A percentile compares a stretch with the other conserved stretches of the same genome.
Conservation (phyloP, 257 asterid genomes). For the Craterostigma plantagineum region DNA sequence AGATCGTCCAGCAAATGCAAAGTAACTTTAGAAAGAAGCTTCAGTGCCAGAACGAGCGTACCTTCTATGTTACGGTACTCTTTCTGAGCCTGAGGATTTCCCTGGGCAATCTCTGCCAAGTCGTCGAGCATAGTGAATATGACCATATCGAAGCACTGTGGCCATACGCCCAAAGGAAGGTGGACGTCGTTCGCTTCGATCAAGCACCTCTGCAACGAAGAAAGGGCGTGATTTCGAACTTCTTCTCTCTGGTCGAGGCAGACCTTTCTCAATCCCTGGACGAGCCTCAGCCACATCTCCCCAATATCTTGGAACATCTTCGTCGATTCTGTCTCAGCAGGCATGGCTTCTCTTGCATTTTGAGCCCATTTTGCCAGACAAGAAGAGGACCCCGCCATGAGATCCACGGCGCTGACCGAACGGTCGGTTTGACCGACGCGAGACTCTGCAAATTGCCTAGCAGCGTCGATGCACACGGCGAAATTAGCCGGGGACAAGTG, state of each 20-base stretch:
- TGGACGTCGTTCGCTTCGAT: constrained; percentile 49
- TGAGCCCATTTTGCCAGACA: constrained; percentile 65
- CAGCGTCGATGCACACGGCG: constrained; percentile 59
- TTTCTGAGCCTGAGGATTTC: constrained; percentile 73
- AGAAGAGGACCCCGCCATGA: constrained; percentile 53
- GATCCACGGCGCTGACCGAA: constrained; percentile 66
- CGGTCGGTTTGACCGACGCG: constrained; percentile 81
- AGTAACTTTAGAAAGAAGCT: constrained; percentile 52
- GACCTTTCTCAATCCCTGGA: constrained; percentile 73
- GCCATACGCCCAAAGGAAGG: constrained; percentile 51
- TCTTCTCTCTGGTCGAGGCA: constrained; percentile 94
- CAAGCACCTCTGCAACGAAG: constrained; percentile 54
- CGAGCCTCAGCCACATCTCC: constrained; percentile 94
- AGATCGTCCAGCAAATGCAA: constrained; percentile 34
- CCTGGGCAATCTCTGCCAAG: constrained; percentile 74
- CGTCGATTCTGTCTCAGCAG: constrained; percentile 44
- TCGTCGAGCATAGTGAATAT: constrained; percentile 82
- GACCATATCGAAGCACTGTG: constrained; percentile 77
- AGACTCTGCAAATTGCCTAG: constrained; percentile 90
- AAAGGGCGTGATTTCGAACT: constrained; percentile 77
- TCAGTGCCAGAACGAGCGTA: constrained; percentile 67
- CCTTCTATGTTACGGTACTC: constrained; percentile 84
- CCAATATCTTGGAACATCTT: constrained; percentile 71
- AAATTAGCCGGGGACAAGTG: constrained; percentile 70
- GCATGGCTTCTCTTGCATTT: constrained; percentile 54